Evolutionary conservation across 179 eudicot species (phyloP).

Genomic region (Spergularia azorica): DNA sequence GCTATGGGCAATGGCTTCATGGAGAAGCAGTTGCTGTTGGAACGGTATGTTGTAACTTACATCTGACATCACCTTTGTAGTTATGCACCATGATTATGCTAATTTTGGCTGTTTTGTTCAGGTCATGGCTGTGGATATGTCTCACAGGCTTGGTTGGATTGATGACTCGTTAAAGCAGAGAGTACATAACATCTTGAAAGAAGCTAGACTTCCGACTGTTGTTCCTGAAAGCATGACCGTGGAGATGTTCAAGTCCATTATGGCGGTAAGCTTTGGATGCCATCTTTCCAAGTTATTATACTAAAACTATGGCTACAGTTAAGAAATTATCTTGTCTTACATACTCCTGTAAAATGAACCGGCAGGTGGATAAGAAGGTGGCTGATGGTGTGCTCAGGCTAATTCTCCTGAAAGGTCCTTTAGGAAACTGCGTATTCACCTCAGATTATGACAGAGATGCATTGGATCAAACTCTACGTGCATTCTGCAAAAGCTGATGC

Average conservation of each 20-base stretch:
- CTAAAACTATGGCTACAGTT: not conserved
- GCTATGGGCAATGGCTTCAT: slow-evolving; percentile 96
- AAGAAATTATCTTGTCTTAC: not conserved
- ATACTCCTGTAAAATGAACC: slow-evolving; percentile 4
- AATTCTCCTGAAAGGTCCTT: slow-evolving; percentile 87
- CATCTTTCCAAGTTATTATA: not conserved
- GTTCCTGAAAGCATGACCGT: slow-evolving; percentile 85
- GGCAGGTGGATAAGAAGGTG: slow-evolving; percentile 96
- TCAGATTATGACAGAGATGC: slow-evolving; percentile 83
- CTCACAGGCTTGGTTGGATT: slow-evolving; percentile 94
- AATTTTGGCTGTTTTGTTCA: slow-evolving; percentile 26
- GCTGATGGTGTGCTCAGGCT: slow-evolving; percentile 95
- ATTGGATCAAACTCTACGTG: slow-evolving; percentile 76
- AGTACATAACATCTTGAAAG: slow-evolving; percentile 55
- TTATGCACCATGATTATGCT: slow-evolving; percentile 12
- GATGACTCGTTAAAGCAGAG: slow-evolving; percentile 78
- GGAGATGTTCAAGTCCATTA: slow-evolving; percentile 88
- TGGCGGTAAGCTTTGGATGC: slow-evolving; percentile 72
- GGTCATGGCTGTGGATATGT: slow-evolving; percentile 99
- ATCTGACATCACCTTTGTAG: not conserved
- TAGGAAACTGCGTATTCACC: slow-evolving; percentile 90
- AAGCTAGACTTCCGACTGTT: slow-evolving; percentile 74
- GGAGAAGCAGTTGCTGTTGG: slow-evolving; percentile 99
- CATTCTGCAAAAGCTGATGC: slow-evolving; percentile 74
- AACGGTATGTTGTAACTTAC: slow-evolving; percentile 48